phyloP scores from a whole-genome alignment of 331 rosid species.

The Acacia concinna region DNA sequence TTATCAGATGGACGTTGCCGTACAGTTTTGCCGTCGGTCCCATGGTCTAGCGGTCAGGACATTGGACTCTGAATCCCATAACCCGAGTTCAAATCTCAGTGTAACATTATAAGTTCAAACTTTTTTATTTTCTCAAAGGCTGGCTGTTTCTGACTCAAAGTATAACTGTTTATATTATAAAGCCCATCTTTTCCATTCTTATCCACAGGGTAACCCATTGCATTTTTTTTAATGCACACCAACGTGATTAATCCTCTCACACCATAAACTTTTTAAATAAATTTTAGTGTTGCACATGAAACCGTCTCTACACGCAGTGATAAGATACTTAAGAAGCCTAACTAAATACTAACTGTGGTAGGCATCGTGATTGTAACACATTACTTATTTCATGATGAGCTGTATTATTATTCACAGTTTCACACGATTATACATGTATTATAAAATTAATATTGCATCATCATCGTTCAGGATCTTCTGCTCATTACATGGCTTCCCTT shows the following conservation, averaged over 20 bases:
- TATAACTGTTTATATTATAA: neutral
- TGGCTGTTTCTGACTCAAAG: too few relatives aligned
- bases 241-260: too few relatives aligned
- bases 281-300: too few relatives aligned
- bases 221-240: neutral
- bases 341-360: too few relatives aligned
- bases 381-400: too few relatives aligned
- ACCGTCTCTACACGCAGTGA: too few relatives aligned
- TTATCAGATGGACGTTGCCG: accelerated
- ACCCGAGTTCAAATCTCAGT: constrained; percentile 80
- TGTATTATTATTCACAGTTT: too few relatives aligned
- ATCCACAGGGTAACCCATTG: neutral
- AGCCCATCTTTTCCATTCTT: neutral
- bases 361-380: too few relatives aligned
- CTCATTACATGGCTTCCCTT: neutral
- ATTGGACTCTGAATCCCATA: constrained; percentile 79
- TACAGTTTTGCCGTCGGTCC: neutral
- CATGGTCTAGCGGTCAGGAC: constrained; percentile 76
- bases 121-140: neutral
- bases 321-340: too few relatives aligned
- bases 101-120: constrained; percentile 31
- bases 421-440: too few relatives aligned
- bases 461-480: neutral
- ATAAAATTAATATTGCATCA: too few relatives aligned
- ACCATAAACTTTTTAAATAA: too few relatives aligned